Conservation (phyloP, 495 filamentous ascomycete genomes). For the Usnea hakonensis region DNA sequence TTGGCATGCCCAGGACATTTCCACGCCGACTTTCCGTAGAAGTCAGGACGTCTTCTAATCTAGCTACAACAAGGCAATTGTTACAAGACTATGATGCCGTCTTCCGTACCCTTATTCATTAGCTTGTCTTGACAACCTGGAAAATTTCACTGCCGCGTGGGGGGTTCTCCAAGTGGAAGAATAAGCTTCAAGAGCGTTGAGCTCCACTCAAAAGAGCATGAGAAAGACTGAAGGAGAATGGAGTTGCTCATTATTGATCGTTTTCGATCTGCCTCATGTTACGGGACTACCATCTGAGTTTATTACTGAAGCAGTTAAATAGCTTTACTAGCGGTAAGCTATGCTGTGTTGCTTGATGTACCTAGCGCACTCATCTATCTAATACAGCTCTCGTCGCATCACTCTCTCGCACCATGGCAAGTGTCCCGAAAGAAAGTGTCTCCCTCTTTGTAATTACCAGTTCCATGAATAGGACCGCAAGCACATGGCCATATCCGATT, state of each 20-base stretch:
- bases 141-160: background rate
- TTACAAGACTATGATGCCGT: background rate
- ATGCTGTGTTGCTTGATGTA: background rate
- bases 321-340: background rate
- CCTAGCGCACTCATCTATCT: too few relatives aligned
- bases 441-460: too few relatives aligned
- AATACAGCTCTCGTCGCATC: background rate
- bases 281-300: background rate
- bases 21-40: too few relatives aligned
- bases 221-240: too few relatives aligned
- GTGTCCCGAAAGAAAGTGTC: too few relatives aligned
- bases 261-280: background rate
- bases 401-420: too few relatives aligned
- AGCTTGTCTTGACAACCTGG: background rate
- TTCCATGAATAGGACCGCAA: too few relatives aligned
- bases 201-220: too few relatives aligned
- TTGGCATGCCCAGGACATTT: too few relatives aligned
- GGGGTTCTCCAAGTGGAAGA: background rate
- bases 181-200: background rate
- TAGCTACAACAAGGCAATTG: background rate
- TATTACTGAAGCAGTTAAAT: background rate
- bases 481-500: background rate
- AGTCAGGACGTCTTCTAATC: too few relatives aligned
- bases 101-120: background rate
- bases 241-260: background rate